Conservation (phyloP, 495 filamentous ascomycete species). For the Penicillium cataractarum region DNA sequence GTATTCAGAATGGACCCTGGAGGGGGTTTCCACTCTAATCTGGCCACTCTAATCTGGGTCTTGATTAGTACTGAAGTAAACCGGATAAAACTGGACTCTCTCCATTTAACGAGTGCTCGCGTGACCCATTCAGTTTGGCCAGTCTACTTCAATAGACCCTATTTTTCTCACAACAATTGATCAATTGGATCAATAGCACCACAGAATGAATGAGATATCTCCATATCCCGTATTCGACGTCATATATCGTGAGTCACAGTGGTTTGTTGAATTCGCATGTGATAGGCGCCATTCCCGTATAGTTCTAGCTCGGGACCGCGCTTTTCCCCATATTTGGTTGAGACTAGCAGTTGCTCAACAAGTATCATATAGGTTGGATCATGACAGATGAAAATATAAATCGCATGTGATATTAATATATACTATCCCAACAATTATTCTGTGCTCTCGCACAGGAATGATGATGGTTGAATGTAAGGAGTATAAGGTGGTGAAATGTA, state of each 20-base stretch:
- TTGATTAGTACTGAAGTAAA: too few relatives aligned
- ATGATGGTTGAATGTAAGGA: neutral
- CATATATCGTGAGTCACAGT: neutral
- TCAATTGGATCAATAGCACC: neutral
- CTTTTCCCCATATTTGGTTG: conserved; percentile 5
- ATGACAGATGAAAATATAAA: neutral
- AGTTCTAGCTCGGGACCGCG: neutral
- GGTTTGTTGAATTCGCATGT: conserved; percentile 7
- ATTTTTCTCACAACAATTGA: neutral
- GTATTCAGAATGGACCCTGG: too few relatives aligned
- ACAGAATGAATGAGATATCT: neutral
- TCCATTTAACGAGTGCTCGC: too few relatives aligned
- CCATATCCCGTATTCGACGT: neutral
- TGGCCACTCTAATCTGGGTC: too few relatives aligned
- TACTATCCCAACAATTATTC: neutral
- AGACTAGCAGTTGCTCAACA: neutral
- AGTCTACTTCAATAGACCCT: neutral
- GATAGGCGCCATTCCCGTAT: conserved; percentile 5
- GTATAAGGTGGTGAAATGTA: neutral
- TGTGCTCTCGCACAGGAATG: neutral
- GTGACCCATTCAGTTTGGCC: neutral
- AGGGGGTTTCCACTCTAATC: too few relatives aligned
- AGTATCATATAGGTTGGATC: neutral
- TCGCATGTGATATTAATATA: neutral
- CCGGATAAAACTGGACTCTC: too few relatives aligned